These are phyloP conservation scores for Arctium minus DNA, from an alignment of 129 eudicot species.

Conservation along the genomic window DNA sequence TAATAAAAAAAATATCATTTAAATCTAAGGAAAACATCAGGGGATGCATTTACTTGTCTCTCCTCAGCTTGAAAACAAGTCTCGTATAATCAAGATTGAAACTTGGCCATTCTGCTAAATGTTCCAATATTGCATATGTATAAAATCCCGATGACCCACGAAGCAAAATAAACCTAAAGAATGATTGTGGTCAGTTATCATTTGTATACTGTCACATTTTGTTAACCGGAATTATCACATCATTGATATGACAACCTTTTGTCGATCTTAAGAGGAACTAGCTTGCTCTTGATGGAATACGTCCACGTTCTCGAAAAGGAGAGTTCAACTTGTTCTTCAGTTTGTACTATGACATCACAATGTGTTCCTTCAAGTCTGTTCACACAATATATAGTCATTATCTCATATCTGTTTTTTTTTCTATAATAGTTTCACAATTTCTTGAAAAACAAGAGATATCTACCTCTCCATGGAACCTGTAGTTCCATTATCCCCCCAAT, in stretches of 20 bases:
- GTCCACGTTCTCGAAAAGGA: conserved; percentile 59
- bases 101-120: conserved; percentile 55
- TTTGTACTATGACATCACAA: conserved; percentile 36
- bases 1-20: background rate
- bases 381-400: background rate
- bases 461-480: conserved; percentile 34
- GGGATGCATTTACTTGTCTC: conserved; percentile 37
- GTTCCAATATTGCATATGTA: conserved; percentile 60
- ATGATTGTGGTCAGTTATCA: background rate
- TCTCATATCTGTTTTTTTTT: background rate
- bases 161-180: conserved; percentile 53
- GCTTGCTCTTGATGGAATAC: conserved; percentile 34
- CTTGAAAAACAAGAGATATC: background rate
- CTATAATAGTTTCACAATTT: background rate
- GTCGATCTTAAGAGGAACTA: conserved; percentile 40
- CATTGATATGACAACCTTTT: conserved; percentile 18
- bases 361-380: conserved; percentile 38
- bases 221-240: background rate
- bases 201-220: background rate
- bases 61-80: conserved; percentile 56
- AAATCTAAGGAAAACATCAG: background rate
- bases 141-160: conserved; percentile 68
- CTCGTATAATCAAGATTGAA: conserved; percentile 61
- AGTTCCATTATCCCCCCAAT: conserved; percentile 12
- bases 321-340: conserved; percentile 53